Evolutionary conservation across 2,329 filamentous ascomycete genomes (phyloP).

Genomic region (Camillea tinctor): DNA sequence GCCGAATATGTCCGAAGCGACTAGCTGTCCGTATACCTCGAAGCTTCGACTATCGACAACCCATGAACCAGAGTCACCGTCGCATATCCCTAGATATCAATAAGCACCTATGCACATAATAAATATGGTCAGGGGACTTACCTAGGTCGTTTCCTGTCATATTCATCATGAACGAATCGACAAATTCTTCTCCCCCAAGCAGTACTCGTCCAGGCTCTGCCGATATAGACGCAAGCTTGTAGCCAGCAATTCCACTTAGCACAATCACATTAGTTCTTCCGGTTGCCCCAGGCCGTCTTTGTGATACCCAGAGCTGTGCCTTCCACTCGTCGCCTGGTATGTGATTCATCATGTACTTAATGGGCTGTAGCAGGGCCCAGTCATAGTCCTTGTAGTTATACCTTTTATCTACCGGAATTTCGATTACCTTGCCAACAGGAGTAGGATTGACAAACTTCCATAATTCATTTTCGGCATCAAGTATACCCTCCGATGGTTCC

Average conservation of each 20-base stretch:
- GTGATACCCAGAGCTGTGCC: background rate
- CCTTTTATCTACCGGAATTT: background rate
- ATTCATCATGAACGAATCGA: background rate
- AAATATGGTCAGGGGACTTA: too few relatives aligned
- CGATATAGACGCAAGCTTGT: background rate
- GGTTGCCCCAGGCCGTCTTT: background rate
- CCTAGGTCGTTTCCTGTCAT: too few relatives aligned
- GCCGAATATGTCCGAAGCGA: background rate
- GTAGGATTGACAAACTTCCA: background rate
- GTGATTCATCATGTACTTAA: background rate
- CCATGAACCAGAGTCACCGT: slow-evolving; percentile 5
- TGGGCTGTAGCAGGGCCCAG: background rate
- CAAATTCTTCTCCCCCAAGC: background rate
- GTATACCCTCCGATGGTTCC: too few relatives aligned
- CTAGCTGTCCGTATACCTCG: slow-evolving; percentile 3
- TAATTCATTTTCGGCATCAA: background rate
- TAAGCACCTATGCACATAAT: too few relatives aligned
- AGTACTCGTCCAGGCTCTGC: background rate
- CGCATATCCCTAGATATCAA: background rate
- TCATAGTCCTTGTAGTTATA: background rate
- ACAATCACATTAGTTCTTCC: background rate
- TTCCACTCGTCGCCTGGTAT: background rate
- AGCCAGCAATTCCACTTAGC: background rate
- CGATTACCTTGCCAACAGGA: background rate
- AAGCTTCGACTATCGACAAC: slow-evolving; percentile 1